Percentiles rank a stretch among this genome's conserved stretches.
These are phyloP conservation scores for Avicennia marina DNA, from an alignment of 257 asterid genomes.

Conservation along the genomic window DNA sequence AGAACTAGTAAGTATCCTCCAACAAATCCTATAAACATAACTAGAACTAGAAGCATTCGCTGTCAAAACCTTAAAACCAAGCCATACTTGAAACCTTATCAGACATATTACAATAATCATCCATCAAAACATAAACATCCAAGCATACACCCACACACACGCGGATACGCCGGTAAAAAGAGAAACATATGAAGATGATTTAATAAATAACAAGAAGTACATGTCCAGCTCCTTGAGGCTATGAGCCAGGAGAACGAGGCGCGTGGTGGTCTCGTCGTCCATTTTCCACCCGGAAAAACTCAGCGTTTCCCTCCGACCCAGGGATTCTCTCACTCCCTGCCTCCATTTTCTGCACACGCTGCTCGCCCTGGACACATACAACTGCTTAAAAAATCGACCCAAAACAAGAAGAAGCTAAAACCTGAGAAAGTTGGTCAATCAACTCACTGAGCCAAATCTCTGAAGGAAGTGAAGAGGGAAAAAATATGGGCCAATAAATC, in stretches of 20 bases:
- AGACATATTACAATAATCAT: neutral
- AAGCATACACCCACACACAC: too few species aligned
- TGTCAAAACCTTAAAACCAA: too few species aligned
- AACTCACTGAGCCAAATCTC: constrained; percentile 78
- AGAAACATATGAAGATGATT: neutral
- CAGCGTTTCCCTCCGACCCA: constrained; percentile 55
- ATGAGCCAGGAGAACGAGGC: constrained; percentile 64
- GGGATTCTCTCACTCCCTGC: constrained; percentile 72
- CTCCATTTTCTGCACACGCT: constrained; percentile 80
- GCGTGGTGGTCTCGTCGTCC: constrained; percentile 73
- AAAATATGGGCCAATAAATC: constrained; percentile 82
- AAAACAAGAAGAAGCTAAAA: neutral
- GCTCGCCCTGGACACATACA: constrained; percentile 39
- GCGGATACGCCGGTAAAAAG: too few species aligned
- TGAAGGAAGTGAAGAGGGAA: constrained; percentile 64
- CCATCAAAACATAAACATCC: neutral
- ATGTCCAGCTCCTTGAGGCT: constrained; percentile 87
- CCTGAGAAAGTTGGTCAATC: neutral
- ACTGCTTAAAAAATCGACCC: neutral
- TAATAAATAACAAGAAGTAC: constrained; percentile 25
- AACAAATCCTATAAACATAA: too few species aligned
- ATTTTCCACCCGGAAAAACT: constrained; percentile 88
- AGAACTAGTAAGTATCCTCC: too few species aligned
- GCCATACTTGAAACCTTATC: too few species aligned
- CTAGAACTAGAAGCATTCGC: too few species aligned